Conservation (phyloP, 75 land plant genomes). For the Picea glauca region DNA sequence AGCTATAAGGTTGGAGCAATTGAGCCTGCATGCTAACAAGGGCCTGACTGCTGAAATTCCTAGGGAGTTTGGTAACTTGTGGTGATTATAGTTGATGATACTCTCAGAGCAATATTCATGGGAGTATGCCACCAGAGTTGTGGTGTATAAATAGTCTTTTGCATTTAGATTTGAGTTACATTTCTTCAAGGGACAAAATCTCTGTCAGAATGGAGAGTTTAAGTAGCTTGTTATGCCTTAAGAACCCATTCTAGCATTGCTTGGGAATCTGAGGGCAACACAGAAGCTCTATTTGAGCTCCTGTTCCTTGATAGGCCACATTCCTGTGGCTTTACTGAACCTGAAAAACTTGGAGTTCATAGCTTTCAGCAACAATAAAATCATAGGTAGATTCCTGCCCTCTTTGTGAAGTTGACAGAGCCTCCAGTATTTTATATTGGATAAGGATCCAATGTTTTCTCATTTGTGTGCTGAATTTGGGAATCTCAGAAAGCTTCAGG, state of each 20-base stretch:
- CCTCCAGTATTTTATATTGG: conserved; percentile 66
- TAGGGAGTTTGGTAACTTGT: conserved; percentile 42
- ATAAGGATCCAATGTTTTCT: conserved; percentile 50
- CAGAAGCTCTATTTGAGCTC: conserved; percentile 71
- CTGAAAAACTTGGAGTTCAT: conserved; percentile 39
- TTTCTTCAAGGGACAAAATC: conserved; percentile 45
- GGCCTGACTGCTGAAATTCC: conserved; percentile 61
- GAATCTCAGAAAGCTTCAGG: conserved; percentile 38
- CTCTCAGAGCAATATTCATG: conserved; percentile 54
- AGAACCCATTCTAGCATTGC: conserved; percentile 43
- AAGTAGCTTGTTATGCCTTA: conserved; percentile 47
- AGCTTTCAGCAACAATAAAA: conserved; percentile 53
- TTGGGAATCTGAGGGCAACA: conserved; percentile 52
- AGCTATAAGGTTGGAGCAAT: conserved; percentile 47
- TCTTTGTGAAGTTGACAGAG: conserved; percentile 26
- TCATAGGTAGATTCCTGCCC: conserved; percentile 34
- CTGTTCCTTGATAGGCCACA: conserved; percentile 37
- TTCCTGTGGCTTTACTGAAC: conserved; percentile 37
- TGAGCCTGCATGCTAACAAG: conserved; percentile 57
- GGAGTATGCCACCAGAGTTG: conserved; percentile 52
- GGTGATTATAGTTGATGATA: conserved; percentile 59
- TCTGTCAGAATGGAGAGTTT: conserved; percentile 47
- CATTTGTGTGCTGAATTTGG: conserved; percentile 40
- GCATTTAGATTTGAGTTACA: conserved; percentile 66
- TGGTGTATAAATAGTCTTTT: conserved; percentile 31